Evolutionary conservation across 345 rosid species (phyloP).

Genomic region (Laguncularia racemosa): DNA sequence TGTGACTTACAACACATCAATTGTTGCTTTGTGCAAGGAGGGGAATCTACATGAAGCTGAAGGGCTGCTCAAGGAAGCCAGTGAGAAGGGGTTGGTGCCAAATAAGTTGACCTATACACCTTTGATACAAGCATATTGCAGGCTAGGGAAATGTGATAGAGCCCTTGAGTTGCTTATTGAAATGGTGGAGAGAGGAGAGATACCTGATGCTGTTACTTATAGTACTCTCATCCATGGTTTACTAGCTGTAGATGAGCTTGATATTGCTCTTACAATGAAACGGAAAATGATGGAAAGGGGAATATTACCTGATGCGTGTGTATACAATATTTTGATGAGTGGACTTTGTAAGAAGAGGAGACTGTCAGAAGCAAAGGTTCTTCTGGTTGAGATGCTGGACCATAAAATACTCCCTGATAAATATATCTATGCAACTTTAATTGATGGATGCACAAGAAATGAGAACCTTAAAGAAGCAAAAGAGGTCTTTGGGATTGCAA

Average conservation of each 20-base stretch:
- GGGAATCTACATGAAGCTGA: conserved; percentile 47
- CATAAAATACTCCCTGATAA: conserved; percentile 56
- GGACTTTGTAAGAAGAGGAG: conserved; percentile 74
- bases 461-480: conserved; percentile 56
- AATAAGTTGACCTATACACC: conserved; percentile 55
- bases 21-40: conserved; percentile 46
- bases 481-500: conserved; percentile 39
- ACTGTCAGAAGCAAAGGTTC: conserved; percentile 50
- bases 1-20: conserved; percentile 54
- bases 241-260: conserved; percentile 52
- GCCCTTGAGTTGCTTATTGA: conserved; percentile 53
- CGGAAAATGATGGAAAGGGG: conserved; percentile 55
- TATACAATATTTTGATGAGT: conserved; percentile 78
- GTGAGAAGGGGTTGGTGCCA: conserved; percentile 36
- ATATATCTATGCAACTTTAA: conserved; percentile 56
- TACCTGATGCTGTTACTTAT: conserved; percentile 63
- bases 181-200: conserved; percentile 66
- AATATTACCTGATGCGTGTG: conserved; percentile 61
- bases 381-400: conserved; percentile 72
- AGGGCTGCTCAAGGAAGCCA: conserved; percentile 50
- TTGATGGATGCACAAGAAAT: conserved; percentile 69
- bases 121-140: conserved; percentile 44
- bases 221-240: conserved; percentile 77
- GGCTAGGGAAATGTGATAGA: conserved; percentile 32
- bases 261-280: conserved; percentile 48